Conservation (phyloP, 441 rosid genomes). For the Gossypium trilobum region DNA sequence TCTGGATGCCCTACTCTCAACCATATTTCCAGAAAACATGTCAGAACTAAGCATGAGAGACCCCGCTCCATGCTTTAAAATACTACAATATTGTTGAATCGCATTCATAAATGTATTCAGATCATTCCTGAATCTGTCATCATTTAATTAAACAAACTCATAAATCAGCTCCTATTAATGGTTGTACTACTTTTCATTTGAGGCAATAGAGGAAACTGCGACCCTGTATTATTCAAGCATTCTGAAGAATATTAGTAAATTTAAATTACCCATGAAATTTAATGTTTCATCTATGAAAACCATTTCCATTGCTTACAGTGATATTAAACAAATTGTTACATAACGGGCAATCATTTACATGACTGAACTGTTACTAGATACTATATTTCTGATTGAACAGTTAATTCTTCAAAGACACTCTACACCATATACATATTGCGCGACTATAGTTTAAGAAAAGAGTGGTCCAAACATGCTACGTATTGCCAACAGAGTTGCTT, state of each 20-base stretch:
- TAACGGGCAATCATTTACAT: background rate
- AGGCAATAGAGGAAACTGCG: background rate
- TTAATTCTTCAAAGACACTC: background rate
- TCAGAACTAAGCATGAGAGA: constrained; percentile 31
- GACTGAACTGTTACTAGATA: background rate
- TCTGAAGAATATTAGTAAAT: background rate
- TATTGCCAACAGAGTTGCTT: constrained; percentile 62
- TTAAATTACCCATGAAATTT: background rate
- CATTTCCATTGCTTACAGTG: background rate
- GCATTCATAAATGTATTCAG: too few species aligned
- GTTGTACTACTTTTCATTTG: background rate
- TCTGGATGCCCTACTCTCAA: constrained; percentile 55
- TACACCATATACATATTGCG: background rate
- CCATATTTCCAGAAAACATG: constrained; percentile 54
- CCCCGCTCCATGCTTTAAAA: constrained; percentile 37
- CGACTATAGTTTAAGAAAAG: background rate
- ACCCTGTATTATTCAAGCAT: background rate
- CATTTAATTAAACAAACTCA: too few species aligned
- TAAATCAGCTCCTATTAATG: background rate
- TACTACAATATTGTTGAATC: background rate
- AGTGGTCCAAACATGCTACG: constrained; percentile 20
- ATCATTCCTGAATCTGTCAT: too few species aligned
- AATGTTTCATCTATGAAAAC: background rate
- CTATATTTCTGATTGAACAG: background rate
- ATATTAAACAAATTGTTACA: background rate